A percentile compares a stretch with the other conserved stretches of the same genome.
phyloP scores from a whole-genome alignment of 768 basidiomycete genomes.

The Russula virescens region DNA sequence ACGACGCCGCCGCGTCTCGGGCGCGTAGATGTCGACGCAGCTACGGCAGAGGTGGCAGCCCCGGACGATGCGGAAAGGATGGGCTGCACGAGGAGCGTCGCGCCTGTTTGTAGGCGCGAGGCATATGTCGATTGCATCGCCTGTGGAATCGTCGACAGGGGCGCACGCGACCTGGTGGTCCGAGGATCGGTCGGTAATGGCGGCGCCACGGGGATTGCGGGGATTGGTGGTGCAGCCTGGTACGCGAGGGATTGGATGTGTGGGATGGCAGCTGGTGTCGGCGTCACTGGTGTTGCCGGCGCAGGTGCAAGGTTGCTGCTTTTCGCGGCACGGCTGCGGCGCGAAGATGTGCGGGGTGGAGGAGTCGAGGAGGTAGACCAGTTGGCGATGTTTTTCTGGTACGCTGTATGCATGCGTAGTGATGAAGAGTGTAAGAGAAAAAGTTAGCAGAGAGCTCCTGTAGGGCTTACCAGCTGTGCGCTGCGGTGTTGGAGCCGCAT shows the following conservation, averaged over 20 bases:
- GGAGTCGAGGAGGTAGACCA: slow-evolving; percentile 61
- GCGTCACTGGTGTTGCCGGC: slow-evolving; percentile 21
- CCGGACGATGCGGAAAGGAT: slow-evolving; percentile 40
- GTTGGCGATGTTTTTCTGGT: slow-evolving; percentile 63
- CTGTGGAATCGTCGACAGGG: slow-evolving; percentile 56
- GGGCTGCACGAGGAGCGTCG: slow-evolving; percentile 88
- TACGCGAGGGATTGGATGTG: slow-evolving; percentile 28
- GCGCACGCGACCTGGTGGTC: slow-evolving; percentile 11
- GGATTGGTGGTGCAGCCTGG: slow-evolving; percentile 30
- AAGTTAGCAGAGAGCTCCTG: background rate
- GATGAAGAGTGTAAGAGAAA: background rate
- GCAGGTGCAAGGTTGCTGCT: slow-evolving; percentile 39
- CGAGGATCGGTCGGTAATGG: slow-evolving; percentile 41
- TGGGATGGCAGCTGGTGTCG: slow-evolving; percentile 36
- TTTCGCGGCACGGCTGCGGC: slow-evolving; percentile 36
- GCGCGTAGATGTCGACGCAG: slow-evolving; percentile 33
- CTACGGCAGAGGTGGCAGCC: slow-evolving; percentile 35
- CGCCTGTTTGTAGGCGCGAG: slow-evolving; percentile 85
- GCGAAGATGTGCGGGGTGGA: slow-evolving; percentile 43
- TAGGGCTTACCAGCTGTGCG: slow-evolving; percentile 18
- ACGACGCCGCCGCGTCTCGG: slow-evolving; percentile 61
- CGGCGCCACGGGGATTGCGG: slow-evolving; percentile 27
- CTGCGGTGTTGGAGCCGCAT: slow-evolving; percentile 31
- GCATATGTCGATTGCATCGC: slow-evolving; percentile 79
- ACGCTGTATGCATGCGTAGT: slow-evolving; percentile 35